Base-by-base conservation (phyloP, 2,329 filamentous ascomycete genomes). In the Cladosporium sp. region DNA sequence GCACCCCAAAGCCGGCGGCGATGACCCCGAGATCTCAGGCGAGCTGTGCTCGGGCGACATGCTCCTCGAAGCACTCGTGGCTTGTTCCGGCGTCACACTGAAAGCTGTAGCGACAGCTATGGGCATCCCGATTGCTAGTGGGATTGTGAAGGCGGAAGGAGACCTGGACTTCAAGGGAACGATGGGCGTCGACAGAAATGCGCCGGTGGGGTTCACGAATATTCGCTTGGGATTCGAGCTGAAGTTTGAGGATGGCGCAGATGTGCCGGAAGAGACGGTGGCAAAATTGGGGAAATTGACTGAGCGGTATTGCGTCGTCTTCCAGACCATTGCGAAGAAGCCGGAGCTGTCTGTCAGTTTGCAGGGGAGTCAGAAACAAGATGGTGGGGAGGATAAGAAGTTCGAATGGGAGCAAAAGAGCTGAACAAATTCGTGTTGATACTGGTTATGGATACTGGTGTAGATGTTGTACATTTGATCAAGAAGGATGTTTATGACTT, bases 31-130 rank as follows among this genome's bases (percentile, higher is more conserved):
- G 2, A 77, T 84, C 59, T 81, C 78, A 0, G 81, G 81, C 64
- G 81, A 83, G 68, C 75, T 83, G 1, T 84, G 82, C 75, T 80
- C 77, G 0, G 81, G 82, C 14, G 81, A 83, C 69, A 82, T 83
- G 80, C 75, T 84, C 14, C 78, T 83, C 14, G 82, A 83, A 65
- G 81, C 81, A 0, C 75, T 83, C 2, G 82, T 84, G 5, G 82
- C 82, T 4, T 83, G 82, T 71, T 79, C 81, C 1, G 82, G 82
- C 28, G 81, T 83, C 3, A 83, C 82, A n/a, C 74, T 84, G 29
- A 82, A 82, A 68, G 82, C 82, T 11, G 82, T 84, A 1, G 80
- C 81, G 5, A 83, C 82, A 0, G 81, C 80, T 2, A 73, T 84
- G 59, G 75, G 74, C 0, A 78, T 83, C 12, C 79, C 79, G 5